These are phyloP conservation scores for Inga oerstediana DNA, from an alignment of 306 rosid species.

Conservation along the genomic window DNA sequence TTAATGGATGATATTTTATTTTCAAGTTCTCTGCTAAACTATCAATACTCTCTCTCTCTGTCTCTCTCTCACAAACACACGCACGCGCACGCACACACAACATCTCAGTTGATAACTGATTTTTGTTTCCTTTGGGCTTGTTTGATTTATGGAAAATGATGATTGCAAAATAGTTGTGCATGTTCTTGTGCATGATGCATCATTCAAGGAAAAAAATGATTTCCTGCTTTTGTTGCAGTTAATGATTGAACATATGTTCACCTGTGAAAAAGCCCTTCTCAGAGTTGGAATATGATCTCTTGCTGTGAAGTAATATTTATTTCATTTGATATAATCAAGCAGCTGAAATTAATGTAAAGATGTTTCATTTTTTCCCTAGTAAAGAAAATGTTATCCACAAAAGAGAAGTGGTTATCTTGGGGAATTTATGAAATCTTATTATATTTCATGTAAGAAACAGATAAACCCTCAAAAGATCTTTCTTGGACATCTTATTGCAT, in stretches of 20 bases:
- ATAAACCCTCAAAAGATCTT: slow-evolving; percentile 17
- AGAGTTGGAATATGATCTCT: not conserved
- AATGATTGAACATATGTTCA: not conserved
- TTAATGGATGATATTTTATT: not conserved
- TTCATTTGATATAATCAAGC: not conserved
- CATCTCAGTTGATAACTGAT: not conserved
- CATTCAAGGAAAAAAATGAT: not conserved
- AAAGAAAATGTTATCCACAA: not conserved
- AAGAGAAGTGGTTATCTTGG: slow-evolving; percentile 10
- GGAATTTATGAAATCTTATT: slow-evolving; percentile 1
- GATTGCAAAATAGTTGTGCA: slow-evolving; percentile 20
- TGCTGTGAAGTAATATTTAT: not conserved
- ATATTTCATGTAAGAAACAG: slow-evolving; percentile 32
- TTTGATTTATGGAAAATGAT: slow-evolving; percentile 9
- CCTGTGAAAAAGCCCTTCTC: not conserved
- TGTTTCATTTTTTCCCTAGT: not conserved
- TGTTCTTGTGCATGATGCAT: slow-evolving; percentile 18
- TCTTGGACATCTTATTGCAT: slow-evolving; percentile 17
- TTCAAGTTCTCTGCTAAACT: not conserved
- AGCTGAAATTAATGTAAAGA: not conserved
- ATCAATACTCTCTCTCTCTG: not conserved
- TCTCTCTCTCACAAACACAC: not conserved
- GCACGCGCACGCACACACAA: not conserved
- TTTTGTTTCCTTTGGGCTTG: slow-evolving; percentile 3
- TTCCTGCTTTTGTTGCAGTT: slow-evolving; percentile 4